Percentiles rank a stretch among this genome's conserved stretches.
These are phyloP conservation scores for Pleurotus djamor DNA, from an alignment of 768 basidiomycete genomes.

Conservation along the genomic window DNA sequence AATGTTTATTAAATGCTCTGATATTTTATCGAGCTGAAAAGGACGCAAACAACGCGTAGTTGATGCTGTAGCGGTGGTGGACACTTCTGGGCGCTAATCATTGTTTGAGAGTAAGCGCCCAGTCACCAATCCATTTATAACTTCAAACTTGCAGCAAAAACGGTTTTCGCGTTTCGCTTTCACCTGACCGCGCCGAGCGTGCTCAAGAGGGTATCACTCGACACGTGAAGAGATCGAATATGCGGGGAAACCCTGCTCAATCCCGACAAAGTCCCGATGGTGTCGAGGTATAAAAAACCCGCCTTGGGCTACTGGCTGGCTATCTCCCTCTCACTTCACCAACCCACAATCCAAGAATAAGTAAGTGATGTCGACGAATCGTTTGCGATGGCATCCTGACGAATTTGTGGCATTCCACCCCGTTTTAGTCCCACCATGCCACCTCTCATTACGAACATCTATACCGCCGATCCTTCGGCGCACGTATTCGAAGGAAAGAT, in stretches of 20 bases:
- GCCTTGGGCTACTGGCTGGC: background rate
- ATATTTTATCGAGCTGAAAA: too few species aligned
- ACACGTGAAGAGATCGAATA: too few species aligned
- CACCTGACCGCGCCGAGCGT: too few species aligned
- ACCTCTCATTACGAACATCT: slow-evolving; percentile 17
- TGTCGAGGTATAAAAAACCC: background rate
- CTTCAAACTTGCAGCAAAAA: too few species aligned
- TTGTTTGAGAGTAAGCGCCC: too few species aligned
- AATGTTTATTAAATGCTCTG: too few species aligned
- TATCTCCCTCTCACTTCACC: background rate
- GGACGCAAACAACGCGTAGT: too few species aligned
- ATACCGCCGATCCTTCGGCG: slow-evolving; percentile 19
- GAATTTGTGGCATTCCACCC: background rate
- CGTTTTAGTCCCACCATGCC: background rate
- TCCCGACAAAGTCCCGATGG: background rate
- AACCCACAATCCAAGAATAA: background rate
- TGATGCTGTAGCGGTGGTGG: too few species aligned
- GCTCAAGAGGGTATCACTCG: too few species aligned
- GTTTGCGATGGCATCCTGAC: background rate
- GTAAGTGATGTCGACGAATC: background rate
- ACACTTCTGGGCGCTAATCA: too few species aligned
- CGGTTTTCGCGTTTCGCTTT: too few species aligned
- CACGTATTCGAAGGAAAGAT: slow-evolving; percentile 19
- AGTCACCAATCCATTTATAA: too few species aligned
- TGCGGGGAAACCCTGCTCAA: background rate